phyloP scores from a whole-genome alignment of 2,329 filamentous ascomycete genomes.

The Penicillium hesseltinei region DNA sequence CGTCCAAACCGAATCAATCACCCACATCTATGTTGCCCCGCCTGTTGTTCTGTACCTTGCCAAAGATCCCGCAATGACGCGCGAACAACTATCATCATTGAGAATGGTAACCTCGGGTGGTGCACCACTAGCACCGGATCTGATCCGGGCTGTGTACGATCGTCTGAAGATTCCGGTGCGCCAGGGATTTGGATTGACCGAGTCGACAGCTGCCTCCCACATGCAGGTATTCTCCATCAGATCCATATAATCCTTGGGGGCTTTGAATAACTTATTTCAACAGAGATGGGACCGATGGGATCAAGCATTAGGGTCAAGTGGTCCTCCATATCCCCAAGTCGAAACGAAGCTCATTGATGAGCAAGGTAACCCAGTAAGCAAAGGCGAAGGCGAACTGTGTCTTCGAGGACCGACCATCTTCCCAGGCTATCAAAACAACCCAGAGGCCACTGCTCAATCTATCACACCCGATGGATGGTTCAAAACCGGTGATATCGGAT shows the following conservation, averaged over 20 bases:
- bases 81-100: too few relatives aligned
- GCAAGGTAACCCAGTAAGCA: neutral
- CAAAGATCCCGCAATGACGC: too few relatives aligned
- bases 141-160: too few relatives aligned
- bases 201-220: constrained; percentile 2
- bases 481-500: constrained; percentile 75
- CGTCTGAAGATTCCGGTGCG: too few relatives aligned
- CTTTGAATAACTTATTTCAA: neutral
- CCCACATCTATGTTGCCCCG: constrained; percentile 18
- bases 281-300: constrained; percentile 20
- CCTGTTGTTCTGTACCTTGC: constrained; percentile 16
- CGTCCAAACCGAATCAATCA: constrained; percentile 13
- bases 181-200: too few relatives aligned
- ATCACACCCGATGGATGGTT: constrained; percentile 70
- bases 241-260: neutral
- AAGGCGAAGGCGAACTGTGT: constrained; percentile 54
- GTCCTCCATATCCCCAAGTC: constrained; percentile 16
- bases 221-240: constrained; percentile 4
- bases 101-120: too few relatives aligned
- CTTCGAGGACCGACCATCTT: constrained; percentile 76
- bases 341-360: constrained; percentile 10
- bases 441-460: constrained; percentile 63
- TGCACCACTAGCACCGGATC: too few relatives aligned
- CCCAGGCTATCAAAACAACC: constrained; percentile 69
- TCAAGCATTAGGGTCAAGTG: constrained; percentile 13